Base-by-base conservation (phyloP, 2,329 filamentous ascomycete genomes). In the Colletotrichum sp. region DNA sequence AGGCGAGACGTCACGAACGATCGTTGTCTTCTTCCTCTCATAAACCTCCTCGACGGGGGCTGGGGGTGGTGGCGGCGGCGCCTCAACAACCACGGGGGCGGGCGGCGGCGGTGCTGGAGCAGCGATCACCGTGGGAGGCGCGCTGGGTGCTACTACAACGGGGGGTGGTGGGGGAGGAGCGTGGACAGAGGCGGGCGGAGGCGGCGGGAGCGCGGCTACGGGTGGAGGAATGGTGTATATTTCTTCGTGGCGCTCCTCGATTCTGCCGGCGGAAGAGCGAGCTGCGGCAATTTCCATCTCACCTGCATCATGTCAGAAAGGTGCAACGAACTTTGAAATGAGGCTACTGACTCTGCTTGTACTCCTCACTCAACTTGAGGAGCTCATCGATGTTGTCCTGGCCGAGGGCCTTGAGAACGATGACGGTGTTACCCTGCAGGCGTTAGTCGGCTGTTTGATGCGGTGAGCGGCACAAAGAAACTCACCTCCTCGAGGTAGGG, bases 371-470 rank as follows among this genome's bases (percentile, higher is more conserved):
- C 66, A 96, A 88, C 80, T 92, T 93, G 80, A 98, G 94, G 60
- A 98, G 89, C 80, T 97, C 94, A 79, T 98, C 96, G 77, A 98
- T 98, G 80, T 98, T 95, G 21, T 96, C 92, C 80, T 97, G 96
- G 18, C 95, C 94, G 7, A 98, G 89, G 12, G 96, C 96, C 81
- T 95, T 94, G 79, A 94, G 92, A 38, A 98, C 92, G 68, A 98
- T 91, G 79, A 97, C 92, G 26, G 94, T 94, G 79, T 94, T 93
- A 52, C 94, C 95, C 94, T 97, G 78, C 38, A 71, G 68, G 36
- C 66, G 52, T 77, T 69, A 78, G 67, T 9, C 32, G 68, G 21
- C n/a, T 65, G 8, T 28, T 56, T 65, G 58, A 34, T 61, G 58
- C n/a, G 67, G 8, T 32, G 16, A 74, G 3, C 7, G 12, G 38